Evolutionary conservation across 192 early-diverging fungal genomes (phyloP), one percentile per base, ranked within the genome.

Genomic region (Gaertneriomyces semiglobifer): DNA sequence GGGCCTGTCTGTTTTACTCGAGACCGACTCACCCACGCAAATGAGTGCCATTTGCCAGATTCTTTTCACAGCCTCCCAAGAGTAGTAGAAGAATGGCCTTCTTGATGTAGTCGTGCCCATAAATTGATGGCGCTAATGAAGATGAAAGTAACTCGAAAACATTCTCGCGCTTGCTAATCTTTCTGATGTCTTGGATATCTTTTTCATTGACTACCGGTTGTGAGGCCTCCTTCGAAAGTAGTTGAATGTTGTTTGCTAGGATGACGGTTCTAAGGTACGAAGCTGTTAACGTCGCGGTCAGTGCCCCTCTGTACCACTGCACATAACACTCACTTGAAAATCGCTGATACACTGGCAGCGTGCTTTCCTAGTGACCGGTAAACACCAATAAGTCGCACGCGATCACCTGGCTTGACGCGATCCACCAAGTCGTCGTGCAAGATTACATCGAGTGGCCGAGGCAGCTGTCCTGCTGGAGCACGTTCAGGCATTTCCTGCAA

Each of bases 401-500:
- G 86, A 74, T 99, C 97, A 40, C 97, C 97, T 4, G 97, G 95
- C 78, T 99, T 99, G 38, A 92, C 91, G 25, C 78, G 77, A 72
- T 99, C 97, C 0, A 95, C 97, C 44, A 99, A 78, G 74, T 99
- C 97, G 72, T 94, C 94, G 69, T 98, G 94, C 62, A 98, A 77
- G 53, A 98, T 86, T 10, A 99, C 84, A 75, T 99, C 97, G 56
- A 98, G 80, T 11, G 93, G 93, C 4, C 94, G 86, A 40, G 94
- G 93, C 65, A 99, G 79, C 74, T 93, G 89, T 18, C 97, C 95
- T 5, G 93, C 89, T 12, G 94, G 94, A 7, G 95, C 90, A 18
- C 95, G 86, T 75, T 99, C 97, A 0, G 97, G 97, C 95, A 99
- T 99, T 81, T 99, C 97, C 76, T 99, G 97, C 48, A 99, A 84